Evolutionary conservation across 2,329 filamentous ascomycete species (phyloP).

Genomic region (Fusarium armeniacum): DNA sequence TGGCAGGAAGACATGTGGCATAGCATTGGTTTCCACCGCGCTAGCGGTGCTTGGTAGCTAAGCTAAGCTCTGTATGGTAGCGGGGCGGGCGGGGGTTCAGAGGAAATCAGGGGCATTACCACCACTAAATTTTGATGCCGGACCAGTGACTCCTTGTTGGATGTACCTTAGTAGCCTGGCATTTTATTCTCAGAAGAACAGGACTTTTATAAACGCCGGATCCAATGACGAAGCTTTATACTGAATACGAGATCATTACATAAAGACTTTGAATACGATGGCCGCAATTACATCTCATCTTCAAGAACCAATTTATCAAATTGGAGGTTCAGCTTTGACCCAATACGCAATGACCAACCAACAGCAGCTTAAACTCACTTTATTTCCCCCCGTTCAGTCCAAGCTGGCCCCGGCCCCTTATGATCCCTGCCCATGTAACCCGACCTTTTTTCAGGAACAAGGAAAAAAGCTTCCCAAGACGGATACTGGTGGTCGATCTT

Average conservation of each 20-base stretch:
- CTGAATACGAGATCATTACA: slow-evolving; percentile 8
- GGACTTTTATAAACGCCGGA: not conserved
- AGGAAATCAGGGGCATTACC: slow-evolving; percentile 29
- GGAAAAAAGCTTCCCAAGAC: slow-evolving; percentile 29
- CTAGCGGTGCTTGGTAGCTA: not conserved
- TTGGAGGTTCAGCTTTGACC: slow-evolving; percentile 1
- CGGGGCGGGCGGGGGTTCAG: slow-evolving; percentile 19
- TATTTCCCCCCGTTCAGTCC: slow-evolving; percentile 17
- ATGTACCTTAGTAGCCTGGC: not conserved
- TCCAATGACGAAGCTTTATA: not conserved
- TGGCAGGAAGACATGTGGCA: slow-evolving; percentile 42
- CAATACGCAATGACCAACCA: slow-evolving; percentile 13
- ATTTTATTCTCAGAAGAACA: slow-evolving; percentile 14
- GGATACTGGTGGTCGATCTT: slow-evolving; percentile 21
- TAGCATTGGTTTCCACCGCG: slow-evolving; percentile 20
- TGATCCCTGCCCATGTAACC: slow-evolving; percentile 32
- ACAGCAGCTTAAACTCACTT: slow-evolving; percentile 19
- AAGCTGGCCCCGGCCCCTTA: slow-evolving; percentile 33
- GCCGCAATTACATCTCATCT: not conserved
- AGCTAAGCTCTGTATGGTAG: slow-evolving; percentile 13
- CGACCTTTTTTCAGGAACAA: slow-evolving; percentile 31
- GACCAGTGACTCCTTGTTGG: slow-evolving; percentile 21
- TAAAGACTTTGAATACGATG: not conserved
- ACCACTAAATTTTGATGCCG: slow-evolving; percentile 3
- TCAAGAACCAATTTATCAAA: not conserved